Base-by-base conservation (phyloP, 495 filamentous ascomycete species). In the Glutinoglossum americanum region DNA sequence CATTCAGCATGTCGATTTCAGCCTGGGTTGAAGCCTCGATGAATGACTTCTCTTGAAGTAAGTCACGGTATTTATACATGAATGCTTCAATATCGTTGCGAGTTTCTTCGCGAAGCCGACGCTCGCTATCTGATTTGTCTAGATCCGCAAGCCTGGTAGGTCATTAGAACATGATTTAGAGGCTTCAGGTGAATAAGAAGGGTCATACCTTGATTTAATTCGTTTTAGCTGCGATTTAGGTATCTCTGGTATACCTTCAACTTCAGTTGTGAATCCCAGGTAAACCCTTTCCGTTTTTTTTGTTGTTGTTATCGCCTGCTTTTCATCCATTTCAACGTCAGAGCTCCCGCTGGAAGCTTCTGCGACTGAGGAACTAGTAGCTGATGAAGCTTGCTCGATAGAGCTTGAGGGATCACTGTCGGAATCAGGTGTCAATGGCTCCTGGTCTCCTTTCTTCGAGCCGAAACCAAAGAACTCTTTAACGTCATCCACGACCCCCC, bases 381-480 rank as follows among this genome's bases (percentile, higher is more conserved):
- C 62, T 30, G 68, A 68, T 15, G 72, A 62, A 27, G 74, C 67
- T 19, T 67, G 64, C 3, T 67, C 60, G 5, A 64, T 62, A 37
- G 67, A 68, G 7, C 66, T 60, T 4, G 70, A 62, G 23, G 67
- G 57, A 1, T 64, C 61, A n/a, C 64, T 62, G 39, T 65, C 63
- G 35, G 28, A 32, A 65, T 67, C 19, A 59, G 59, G 21, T 3
- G 67, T 60, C 17, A 94, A 69, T 23, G 85, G 79, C 62, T 84
- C 80, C 69, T 96, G 89, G 21, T 76, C 79, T 59, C 78, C 80
- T 62, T 94, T 89, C 72, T 90, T 86, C 60, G 80, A 80, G 8
- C 92, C 92, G 63, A 96, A 85, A 17, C 93, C 93, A 64, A 98
- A 90, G 59, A 94, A 80, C 57, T 83, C 87, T 73, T 99, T 99